Percentiles rank a stretch among this genome's conserved stretches.
Evolutionary conservation across 108 stramenopile species (phyloP).

Genomic region (Bacterosira constricta): DNA sequence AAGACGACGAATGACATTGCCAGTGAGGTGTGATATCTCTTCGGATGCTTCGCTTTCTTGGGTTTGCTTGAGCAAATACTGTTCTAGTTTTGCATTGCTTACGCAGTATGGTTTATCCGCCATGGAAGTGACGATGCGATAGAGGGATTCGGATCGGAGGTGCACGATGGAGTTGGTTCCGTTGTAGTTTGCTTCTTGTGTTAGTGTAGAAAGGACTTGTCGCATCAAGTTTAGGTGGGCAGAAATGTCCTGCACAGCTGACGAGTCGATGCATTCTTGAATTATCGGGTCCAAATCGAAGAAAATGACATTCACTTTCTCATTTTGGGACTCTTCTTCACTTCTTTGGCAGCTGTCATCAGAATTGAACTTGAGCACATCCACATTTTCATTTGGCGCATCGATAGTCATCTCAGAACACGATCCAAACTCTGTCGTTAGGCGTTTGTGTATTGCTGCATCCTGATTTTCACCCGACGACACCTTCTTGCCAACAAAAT

Average conservation of each 20-base stretch:
- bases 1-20: conserved; percentile 16
- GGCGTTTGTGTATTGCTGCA: not conserved
- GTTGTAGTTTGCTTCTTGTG: not conserved
- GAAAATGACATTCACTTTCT: not conserved
- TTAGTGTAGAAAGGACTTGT: not conserved
- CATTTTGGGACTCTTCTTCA: not conserved
- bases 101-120: not conserved
- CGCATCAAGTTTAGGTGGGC: not conserved
- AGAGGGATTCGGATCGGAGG: not conserved
- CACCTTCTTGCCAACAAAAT: not conserved
- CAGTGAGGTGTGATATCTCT: not conserved
- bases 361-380: not conserved
- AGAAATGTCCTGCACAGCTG: not conserved
- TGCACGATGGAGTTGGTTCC: not conserved
- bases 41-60: not conserved
- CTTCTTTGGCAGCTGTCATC: not conserved
- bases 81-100: not conserved
- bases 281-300: not conserved
- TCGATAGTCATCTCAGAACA: not conserved
- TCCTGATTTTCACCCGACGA: not conserved
- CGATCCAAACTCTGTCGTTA: not conserved
- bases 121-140: not conserved
- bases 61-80: not conserved
- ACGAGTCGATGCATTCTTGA: too few species aligned
- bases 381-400: not conserved